Evolutionary conservation across 1,284 basidiomycete genomes (phyloP).

Genomic region (Ceratobasidium sp.): DNA sequence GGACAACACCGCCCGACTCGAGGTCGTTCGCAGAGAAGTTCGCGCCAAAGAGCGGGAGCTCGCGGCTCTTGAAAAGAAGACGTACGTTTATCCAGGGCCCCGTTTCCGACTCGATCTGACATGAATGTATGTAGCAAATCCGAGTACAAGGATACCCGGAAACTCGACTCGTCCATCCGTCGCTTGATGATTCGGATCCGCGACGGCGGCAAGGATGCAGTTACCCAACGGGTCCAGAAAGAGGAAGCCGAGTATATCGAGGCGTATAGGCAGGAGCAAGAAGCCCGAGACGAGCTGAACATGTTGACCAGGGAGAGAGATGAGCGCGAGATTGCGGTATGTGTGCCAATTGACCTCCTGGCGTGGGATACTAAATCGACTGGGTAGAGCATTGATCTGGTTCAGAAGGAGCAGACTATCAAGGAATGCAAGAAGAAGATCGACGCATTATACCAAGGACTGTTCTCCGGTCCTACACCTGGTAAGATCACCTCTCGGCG

Average conservation of each 20-base stretch:
- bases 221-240: conserved; percentile 14
- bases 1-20: conserved; percentile 28
- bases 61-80: conserved; percentile 11
- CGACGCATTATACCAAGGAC: conserved; percentile 25
- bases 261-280: conserved; percentile 7
- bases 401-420: not conserved
- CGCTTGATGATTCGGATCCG: conserved; percentile 18
- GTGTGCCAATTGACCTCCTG: not conserved
- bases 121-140: conserved; percentile 15
- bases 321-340: conserved; percentile 22
- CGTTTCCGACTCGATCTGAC: not conserved
- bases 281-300: conserved; percentile 29
- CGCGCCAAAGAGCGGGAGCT: not conserved
- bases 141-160: conserved; percentile 27
- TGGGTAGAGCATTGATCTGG: not conserved
- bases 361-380: not conserved
- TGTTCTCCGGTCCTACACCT: conserved; percentile 31
- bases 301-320: conserved; percentile 10
- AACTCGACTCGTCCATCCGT: conserved; percentile 18
- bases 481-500: not conserved
- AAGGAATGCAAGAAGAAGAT: conserved; percentile 19
- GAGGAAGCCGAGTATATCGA: conserved; percentile 28
- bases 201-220: conserved; percentile 26
- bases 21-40: conserved; percentile 7
- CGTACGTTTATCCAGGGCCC: not conserved